Evolutionary conservation across 768 basidiomycete genomes (phyloP), one percentile per base, ranked within the genome.

Genomic region (Leccinum olivaceopallidum): DNA sequence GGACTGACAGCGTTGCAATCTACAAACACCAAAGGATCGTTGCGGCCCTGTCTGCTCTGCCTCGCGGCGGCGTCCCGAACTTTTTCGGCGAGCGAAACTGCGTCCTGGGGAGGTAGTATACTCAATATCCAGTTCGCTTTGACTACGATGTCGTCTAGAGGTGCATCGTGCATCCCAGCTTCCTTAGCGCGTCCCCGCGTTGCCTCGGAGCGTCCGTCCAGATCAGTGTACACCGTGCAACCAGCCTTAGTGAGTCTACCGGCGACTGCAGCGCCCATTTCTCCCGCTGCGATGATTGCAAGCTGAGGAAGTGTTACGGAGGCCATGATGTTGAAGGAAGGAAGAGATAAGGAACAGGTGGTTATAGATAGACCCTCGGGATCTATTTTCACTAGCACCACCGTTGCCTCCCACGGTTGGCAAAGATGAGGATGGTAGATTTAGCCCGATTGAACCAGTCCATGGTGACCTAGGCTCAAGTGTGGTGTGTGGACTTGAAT

Each of bases 1-100:
- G 83, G 82, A 65, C 76, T 84, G 48, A 86, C 77, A 9, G 85
- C 84, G 59, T 88, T 87, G 61, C 83, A 85, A 68, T 85, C 84
- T 20, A 75, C 82, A 66, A 82, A 85, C 48, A 80, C 66, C 18
- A 77, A 67, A 54, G 55, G 57, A 55, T 32, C 36, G 36, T 7
- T 39, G 24, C 24, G n/a, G 12, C 14, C 39, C 26, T 18, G 30
- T 42, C 36, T 44, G 2, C 48, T 24, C n/a, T 20, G 58, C 20
- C 50, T 58, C 24, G 22, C 48, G 34, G 51, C 42, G 26, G 59
- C 49, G 9, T 58, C 60, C 20, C 58, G 67, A 13, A 70, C 50
- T 50, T 68, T 73, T 64, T 78, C 69, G 2, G 83, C 81, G 60
- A 84, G 75, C 14, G 77, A 69, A 53, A 76, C 61, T 2, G 83